Conservation (phyloP, 2,329 filamentous ascomycete genomes). For the Fusarium mexicanum region DNA sequence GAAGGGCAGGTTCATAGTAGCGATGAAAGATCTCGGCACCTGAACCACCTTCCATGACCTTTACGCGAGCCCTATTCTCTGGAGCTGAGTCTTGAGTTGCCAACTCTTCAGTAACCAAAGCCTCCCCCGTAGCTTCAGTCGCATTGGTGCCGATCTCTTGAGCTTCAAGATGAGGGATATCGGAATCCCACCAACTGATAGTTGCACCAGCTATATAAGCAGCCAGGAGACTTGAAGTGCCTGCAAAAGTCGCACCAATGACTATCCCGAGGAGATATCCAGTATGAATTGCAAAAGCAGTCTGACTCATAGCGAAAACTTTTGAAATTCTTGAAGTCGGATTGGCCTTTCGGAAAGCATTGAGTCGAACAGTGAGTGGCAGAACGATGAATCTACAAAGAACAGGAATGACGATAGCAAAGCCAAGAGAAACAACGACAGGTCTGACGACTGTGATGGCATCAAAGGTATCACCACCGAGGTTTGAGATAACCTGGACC, state of each 20-base stretch:
- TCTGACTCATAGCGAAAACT: slow-evolving; percentile 44
- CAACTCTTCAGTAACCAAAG: neutral
- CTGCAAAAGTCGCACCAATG: slow-evolving; percentile 64
- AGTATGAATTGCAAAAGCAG: slow-evolving; percentile 59
- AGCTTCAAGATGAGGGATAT: slow-evolving; percentile 40
- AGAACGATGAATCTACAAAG: slow-evolving; percentile 56
- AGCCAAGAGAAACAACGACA: slow-evolving; percentile 59
- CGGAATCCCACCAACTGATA: slow-evolving; percentile 68
- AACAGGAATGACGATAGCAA: slow-evolving; percentile 59
- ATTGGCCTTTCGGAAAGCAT: slow-evolving; percentile 42
- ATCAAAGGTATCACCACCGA: slow-evolving; percentile 54
- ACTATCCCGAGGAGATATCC: slow-evolving; percentile 60
- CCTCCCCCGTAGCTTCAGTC: neutral
- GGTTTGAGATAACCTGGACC: slow-evolving; percentile 77
- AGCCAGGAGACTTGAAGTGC: slow-evolving; percentile 70
- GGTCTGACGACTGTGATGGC: slow-evolving; percentile 55
- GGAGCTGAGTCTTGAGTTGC: neutral
- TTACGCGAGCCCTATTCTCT: neutral
- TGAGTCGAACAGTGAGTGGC: slow-evolving; percentile 53
- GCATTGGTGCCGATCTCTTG: neutral
- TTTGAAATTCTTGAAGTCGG: slow-evolving; percentile 33
- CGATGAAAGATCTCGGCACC: slow-evolving; percentile 19
- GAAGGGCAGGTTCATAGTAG: slow-evolving; percentile 50
- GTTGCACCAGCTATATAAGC: slow-evolving; percentile 70
- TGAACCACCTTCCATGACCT: neutral